phyloP scores from a whole-genome alignment of 139 green algal genomes.

The Chlorella vulgaris region DNA sequence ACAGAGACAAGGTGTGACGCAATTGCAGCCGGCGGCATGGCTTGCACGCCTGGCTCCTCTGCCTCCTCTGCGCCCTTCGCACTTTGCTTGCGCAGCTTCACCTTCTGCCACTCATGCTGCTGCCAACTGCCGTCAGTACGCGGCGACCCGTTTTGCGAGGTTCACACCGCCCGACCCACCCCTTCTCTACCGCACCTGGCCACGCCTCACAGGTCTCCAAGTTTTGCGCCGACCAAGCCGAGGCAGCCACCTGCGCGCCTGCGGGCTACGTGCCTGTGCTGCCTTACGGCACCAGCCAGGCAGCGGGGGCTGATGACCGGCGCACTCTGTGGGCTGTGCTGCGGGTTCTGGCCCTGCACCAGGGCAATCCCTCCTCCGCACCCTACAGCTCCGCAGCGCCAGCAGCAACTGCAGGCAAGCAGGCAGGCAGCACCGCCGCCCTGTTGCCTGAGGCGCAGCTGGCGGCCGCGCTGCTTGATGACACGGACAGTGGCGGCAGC shows the following conservation, averaged over 20 bases:
- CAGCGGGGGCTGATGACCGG: not conserved
- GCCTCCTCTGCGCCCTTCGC: no score
- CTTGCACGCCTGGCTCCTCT: no score
- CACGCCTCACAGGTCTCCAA: constrained; percentile 21
- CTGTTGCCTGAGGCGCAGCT: not conserved
- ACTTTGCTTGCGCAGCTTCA: no score
- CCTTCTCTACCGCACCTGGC: not conserved
- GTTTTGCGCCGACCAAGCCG: constrained; percentile 25
- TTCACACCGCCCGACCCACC: no score
- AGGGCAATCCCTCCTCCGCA: constrained; percentile 20
- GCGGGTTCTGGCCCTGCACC: constrained; percentile 37
- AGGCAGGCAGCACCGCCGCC: not conserved
- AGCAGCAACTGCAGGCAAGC: constrained; percentile 21
- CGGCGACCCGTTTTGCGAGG: no score
- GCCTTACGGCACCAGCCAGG: not conserved
- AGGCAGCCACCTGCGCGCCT: not conserved
- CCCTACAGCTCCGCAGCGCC: not conserved
- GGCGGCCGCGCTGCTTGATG: constrained; percentile 20
- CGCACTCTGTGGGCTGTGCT: constrained; percentile 35
- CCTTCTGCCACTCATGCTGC: no score
- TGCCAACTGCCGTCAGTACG: no score
- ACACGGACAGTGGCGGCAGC: not conserved
- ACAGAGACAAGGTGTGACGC: no score
- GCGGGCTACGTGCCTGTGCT: not conserved
- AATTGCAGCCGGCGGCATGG: no score